Base-by-base conservation (phyloP, 331 rosid species). In the Quercus phellos region DNA sequence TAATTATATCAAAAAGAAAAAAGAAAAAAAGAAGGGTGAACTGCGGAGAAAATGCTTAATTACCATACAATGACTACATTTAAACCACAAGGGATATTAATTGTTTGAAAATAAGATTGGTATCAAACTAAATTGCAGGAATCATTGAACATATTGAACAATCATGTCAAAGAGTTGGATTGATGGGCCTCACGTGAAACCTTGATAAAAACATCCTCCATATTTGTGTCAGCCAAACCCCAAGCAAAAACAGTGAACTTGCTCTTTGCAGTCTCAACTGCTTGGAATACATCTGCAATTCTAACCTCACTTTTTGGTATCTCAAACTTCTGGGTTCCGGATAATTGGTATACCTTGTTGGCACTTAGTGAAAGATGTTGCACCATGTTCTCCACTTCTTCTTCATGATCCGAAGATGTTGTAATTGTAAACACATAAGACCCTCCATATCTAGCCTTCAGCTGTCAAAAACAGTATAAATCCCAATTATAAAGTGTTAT, bases 251-350 rank as follows among this genome's bases (percentile, higher is more conserved):
- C 93, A 17, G 87, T 79, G 82, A 90, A 90, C 72, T 84, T 79
- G 51, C 85, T 86, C 85, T 88, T 94, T 1, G 92, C 97, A 59
- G 16, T 70, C 63, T 86, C 96, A 68, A 92, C 92, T 17, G 92
- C 90, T 60, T 51, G 82, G 55, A 94, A 94, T 42, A 94, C 97
- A 59, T 89, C 91, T 0, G 91, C 86, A 54, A 92, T 90, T 43
- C 84, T 88, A 64, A 92, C 89, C 21, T 90, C 90, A 0, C 80
- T 82, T 82, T 94, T 94, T 13, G 99, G 95, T 51, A 94, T 74
- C 85, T 90, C 99, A 74, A 90, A 94, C 83, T 94, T 94, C 81
- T 92, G 98, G 17, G 99, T 94, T 35, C 98, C 97, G 22, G 96
- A 87, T 29, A 92, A 74, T 43, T 83, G 91, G 80, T 94, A 94